Evolutionary conservation across 2,329 filamentous ascomycete species (phyloP).

Genomic region (Fusarium verticillioides): DNA sequence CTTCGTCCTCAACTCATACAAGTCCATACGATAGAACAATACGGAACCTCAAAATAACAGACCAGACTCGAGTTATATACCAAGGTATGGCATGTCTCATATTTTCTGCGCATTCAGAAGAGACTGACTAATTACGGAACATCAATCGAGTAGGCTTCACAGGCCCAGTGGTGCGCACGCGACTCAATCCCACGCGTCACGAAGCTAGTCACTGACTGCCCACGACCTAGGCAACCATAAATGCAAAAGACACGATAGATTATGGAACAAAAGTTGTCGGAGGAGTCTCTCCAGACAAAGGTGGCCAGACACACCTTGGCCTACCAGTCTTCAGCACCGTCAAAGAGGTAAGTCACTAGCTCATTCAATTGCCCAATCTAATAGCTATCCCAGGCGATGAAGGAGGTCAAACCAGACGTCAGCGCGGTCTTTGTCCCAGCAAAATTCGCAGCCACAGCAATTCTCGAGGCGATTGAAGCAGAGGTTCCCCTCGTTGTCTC

Average conservation of each 20-base stretch:
- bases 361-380: not conserved
- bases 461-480: conserved; percentile 80
- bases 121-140: not conserved
- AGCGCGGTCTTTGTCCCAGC: conserved; percentile 81
- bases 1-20: not conserved
- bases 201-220: not conserved
- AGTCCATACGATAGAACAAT: conserved; percentile 46
- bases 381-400: conserved; percentile 46
- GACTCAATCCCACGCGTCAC: not conserved
- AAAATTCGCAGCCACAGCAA: conserved; percentile 71
- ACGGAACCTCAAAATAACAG: conserved; percentile 43
- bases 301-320: conserved; percentile 47
- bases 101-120: not conserved
- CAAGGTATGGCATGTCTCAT: conserved; percentile 42
- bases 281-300: conserved; percentile 53
- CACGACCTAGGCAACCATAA: conserved; percentile 49
- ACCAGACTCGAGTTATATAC: conserved; percentile 50
- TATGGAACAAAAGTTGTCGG: conserved; percentile 54
- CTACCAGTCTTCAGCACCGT: conserved; percentile 53
- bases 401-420: conserved; percentile 65
- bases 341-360: conserved; percentile 40
- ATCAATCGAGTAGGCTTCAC: conserved; percentile 48
- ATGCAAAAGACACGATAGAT: conserved; percentile 52
- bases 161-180: conserved; percentile 48
- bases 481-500: conserved; percentile 82